Conservation (phyloP, 164 flowering plant genomes). For the Paratinospora sagittata region DNA sequence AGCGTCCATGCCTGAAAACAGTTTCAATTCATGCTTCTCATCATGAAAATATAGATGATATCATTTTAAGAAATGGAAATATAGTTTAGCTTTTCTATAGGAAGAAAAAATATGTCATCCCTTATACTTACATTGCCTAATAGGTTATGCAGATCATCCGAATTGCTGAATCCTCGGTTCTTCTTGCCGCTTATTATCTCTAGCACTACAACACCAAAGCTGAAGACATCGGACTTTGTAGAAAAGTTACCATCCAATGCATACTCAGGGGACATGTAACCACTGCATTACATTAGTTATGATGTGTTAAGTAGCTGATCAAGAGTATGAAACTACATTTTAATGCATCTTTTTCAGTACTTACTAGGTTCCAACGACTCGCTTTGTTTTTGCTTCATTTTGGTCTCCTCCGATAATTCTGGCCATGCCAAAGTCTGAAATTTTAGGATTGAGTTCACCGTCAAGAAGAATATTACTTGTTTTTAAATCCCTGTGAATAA, state of each 20-base stretch:
- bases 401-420: slow-evolving; percentile 18
- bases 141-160: neutral
- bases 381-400: slow-evolving; percentile 11
- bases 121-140: slow-evolving; percentile 14
- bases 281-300: slow-evolving; percentile 10
- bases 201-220: slow-evolving; percentile 20
- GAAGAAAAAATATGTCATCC: neutral
- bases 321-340: neutral
- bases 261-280: slow-evolving; percentile 25
- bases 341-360: neutral
- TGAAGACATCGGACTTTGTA: slow-evolving; percentile 18
- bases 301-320: neutral
- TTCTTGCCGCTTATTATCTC: slow-evolving; percentile 18
- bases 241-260: slow-evolving; percentile 17
- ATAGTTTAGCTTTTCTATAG: neutral
- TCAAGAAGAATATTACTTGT: slow-evolving; percentile 18
- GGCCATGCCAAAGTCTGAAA: slow-evolving; percentile 27
- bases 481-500: slow-evolving; percentile 19
- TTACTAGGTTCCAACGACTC: slow-evolving; percentile 25
- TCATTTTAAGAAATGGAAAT: too few species aligned
- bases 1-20: slow-evolving; percentile 18
- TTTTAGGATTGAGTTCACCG: slow-evolving; percentile 18
- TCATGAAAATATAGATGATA: too few species aligned
- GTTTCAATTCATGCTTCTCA: neutral
- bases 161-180: slow-evolving; percentile 11